Conservation (phyloP, 257 asterid species). For the Fraxinus anomala region DNA sequence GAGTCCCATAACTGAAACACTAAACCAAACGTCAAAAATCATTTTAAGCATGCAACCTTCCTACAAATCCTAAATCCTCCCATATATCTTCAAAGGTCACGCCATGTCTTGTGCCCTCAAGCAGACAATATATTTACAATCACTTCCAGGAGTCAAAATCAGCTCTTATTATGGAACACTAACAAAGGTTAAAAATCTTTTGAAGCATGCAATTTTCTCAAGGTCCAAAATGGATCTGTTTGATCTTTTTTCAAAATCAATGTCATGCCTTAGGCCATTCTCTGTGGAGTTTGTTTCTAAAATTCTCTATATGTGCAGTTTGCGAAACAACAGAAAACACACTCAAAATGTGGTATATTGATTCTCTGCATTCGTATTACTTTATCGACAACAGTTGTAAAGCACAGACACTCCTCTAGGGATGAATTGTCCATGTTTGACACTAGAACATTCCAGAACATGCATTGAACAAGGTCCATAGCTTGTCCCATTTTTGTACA, state of each 20-base stretch:
- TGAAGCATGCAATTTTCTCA: neutral
- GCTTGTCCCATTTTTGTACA: neutral
- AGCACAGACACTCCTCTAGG: neutral
- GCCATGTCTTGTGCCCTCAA: neutral
- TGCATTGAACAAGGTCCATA: neutral
- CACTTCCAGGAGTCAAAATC: neutral
- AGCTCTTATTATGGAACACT: neutral
- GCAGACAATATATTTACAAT: neutral
- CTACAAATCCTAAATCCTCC: neutral
- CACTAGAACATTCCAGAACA: neutral
- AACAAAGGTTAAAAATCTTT: neutral
- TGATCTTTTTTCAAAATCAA: neutral
- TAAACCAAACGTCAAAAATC: neutral
- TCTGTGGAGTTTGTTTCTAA: neutral
- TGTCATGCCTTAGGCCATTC: neutral
- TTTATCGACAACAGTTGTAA: neutral
- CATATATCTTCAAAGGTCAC: neutral
- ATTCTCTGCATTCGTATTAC: neutral
- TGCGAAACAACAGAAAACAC: neutral
- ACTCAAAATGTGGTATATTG: neutral
- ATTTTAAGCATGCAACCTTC: neutral
- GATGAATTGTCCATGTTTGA: neutral
- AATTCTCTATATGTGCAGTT: neutral
- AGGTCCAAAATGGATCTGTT: neutral
- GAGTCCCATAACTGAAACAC: no score